A percentile compares a stretch with the other conserved stretches of the same genome.
These are phyloP conservation scores for Postia placenta DNA, from an alignment of 768 basidiomycete species.

Conservation along the genomic window DNA sequence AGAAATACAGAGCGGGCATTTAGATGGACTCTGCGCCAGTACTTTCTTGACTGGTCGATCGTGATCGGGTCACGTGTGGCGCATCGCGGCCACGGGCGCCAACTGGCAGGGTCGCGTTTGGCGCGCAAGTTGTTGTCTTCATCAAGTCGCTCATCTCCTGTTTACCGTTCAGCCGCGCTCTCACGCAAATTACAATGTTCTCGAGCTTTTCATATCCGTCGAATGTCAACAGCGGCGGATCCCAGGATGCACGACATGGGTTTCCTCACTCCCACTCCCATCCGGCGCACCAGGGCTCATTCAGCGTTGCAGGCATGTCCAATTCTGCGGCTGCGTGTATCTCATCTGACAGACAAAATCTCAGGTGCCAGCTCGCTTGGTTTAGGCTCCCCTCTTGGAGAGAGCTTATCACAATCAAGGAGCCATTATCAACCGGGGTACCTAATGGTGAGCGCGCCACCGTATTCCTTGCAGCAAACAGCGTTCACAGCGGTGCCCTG, in stretches of 20 bases:
- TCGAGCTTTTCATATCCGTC: slow-evolving; percentile 18
- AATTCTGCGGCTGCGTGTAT: slow-evolving; percentile 44
- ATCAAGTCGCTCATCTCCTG: neutral
- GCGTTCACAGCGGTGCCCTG: no score
- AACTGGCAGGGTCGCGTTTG: no score
- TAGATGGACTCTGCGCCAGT: neutral
- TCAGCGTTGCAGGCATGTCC: slow-evolving; percentile 58
- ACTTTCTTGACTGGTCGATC: no score
- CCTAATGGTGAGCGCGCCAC: slow-evolving; percentile 59
- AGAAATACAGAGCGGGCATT: neutral
- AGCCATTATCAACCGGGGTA: slow-evolving; percentile 80
- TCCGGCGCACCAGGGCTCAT: slow-evolving; percentile 24
- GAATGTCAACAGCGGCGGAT: slow-evolving; percentile 5
- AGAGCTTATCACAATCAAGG: slow-evolving; percentile 64
- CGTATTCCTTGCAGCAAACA: no score
- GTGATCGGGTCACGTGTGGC: slow-evolving; percentile 4
- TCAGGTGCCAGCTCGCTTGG: slow-evolving; percentile 36
- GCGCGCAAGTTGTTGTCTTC: neutral
- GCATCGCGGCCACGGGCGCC: no score
- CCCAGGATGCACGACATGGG: slow-evolving; percentile 16
- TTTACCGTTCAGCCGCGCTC: no score
- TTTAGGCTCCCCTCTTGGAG: slow-evolving; percentile 42
- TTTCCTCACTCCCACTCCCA: slow-evolving; percentile 24
- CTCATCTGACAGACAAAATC: slow-evolving; percentile 45
- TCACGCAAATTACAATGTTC: slow-evolving; percentile 5